Conservation (phyloP, 805 yeast species). For the Zygosaccharomyces lentus region DNA sequence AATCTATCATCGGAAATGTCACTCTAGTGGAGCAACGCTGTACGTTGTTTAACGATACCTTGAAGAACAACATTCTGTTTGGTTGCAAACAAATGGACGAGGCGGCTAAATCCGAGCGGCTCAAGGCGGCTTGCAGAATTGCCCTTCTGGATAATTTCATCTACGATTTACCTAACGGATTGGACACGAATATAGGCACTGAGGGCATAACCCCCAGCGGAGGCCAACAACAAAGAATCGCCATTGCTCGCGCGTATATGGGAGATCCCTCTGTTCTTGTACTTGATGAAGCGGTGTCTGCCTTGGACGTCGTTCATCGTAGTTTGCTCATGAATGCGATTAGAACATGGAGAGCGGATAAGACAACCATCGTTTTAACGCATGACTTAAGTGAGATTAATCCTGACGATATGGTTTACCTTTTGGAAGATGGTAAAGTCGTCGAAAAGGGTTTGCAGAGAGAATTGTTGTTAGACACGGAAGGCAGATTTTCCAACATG, state of each 20-base stretch:
- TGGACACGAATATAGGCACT: conserved; percentile 48
- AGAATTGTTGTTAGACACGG: conserved; percentile 26
- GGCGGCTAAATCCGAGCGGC: conserved; percentile 23
- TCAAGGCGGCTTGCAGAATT: conserved; percentile 45
- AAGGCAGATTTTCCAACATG: conserved; percentile 14
- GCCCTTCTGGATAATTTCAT: conserved; percentile 51
- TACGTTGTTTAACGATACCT: conserved; percentile 56
- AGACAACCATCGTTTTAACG: conserved; percentile 76
- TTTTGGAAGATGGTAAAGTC: conserved; percentile 58
- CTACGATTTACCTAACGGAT: conserved; percentile 47
- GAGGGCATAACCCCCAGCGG: conserved; percentile 64
- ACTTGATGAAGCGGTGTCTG: conserved; percentile 83
- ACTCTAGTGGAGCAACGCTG: conserved; percentile 73
- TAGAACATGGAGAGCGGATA: conserved; percentile 55
- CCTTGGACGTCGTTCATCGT: conserved; percentile 58
- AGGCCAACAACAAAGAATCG: conserved; percentile 83
- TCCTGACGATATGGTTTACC: conserved; percentile 51
- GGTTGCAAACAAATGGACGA: conserved; percentile 36
- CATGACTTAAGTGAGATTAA: conserved; percentile 66
- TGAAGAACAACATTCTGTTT: conserved; percentile 59
- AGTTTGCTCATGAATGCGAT: conserved; percentile 46
- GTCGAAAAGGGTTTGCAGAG: conserved; percentile 41
- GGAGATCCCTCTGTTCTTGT: conserved; percentile 72
- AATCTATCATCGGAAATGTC: conserved; percentile 58
- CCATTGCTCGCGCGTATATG: conserved; percentile 76